Evolutionary conservation across 1,139 yeast species (phyloP).

Genomic region (Candida buenavistaensis): DNA sequence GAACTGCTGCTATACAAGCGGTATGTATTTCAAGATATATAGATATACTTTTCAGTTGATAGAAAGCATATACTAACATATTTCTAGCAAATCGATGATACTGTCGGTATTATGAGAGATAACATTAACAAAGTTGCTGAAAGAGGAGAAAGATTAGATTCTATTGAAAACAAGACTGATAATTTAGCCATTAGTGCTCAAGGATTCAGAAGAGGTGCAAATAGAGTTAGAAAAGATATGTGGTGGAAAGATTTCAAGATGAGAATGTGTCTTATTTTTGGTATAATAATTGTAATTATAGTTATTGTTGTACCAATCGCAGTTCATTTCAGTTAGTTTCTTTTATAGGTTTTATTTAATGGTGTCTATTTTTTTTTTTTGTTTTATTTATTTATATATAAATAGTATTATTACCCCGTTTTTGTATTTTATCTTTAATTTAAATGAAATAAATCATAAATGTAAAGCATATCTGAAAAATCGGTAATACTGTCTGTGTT

Average conservation of each 20-base stretch:
- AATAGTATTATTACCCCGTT: no score
- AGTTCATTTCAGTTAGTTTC: slow-evolving; percentile 66
- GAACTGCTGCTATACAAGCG: slow-evolving; percentile 85
- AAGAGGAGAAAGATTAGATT: slow-evolving; percentile 89
- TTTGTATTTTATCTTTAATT: no score
- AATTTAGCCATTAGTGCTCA: slow-evolving; percentile 92
- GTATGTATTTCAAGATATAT: slow-evolving; percentile 42
- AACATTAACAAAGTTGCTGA: slow-evolving; percentile 95
- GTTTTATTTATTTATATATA: neutral
- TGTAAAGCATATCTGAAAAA: no score
- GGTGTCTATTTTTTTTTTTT: neutral
- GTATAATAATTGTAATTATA: slow-evolving; percentile 73
- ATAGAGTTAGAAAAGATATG: slow-evolving; percentile 97
- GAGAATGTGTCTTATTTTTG: slow-evolving; percentile 88
- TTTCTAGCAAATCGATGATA: slow-evolving; percentile 82
- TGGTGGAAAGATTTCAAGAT: slow-evolving; percentile 99
- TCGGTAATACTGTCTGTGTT: no score
- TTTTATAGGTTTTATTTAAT: neutral
- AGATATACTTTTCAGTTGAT: neutral
- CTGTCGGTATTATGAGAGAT: slow-evolving; percentile 97
- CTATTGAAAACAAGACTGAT: slow-evolving; percentile 92
- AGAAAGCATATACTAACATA: slow-evolving; percentile 17
- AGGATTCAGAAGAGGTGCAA: slow-evolving; percentile 96
- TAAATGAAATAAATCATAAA: no score
- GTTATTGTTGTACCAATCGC: slow-evolving; percentile 95